Conservation (phyloP, 768 basidiomycete genomes). For the Arthromyces matolae region DNA sequence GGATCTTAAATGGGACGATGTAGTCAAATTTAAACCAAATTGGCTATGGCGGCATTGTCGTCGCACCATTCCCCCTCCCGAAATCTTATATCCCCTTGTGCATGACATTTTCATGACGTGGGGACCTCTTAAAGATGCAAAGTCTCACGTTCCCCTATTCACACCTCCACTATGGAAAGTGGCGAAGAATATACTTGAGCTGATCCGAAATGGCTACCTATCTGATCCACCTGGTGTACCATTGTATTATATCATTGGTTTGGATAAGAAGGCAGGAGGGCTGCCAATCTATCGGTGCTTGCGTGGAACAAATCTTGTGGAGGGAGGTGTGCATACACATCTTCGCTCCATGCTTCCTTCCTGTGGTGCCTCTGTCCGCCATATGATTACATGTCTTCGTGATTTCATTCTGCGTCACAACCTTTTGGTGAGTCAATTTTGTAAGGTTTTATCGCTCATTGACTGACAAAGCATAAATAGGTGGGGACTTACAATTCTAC, state of each 20-base stretch:
- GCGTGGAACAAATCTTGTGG: background rate
- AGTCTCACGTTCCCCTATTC: constrained; percentile 20
- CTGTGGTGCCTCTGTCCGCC: background rate
- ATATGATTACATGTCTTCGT: background rate
- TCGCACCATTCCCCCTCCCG: constrained; percentile 22
- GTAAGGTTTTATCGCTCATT: background rate
- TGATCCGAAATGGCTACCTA: constrained; percentile 6
- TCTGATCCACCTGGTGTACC: constrained; percentile 6
- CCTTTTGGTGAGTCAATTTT: background rate
- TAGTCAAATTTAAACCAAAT: background rate
- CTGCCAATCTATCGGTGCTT: background rate
- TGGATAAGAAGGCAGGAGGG: background rate
- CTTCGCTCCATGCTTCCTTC: background rate
- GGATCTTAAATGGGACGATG: background rate
- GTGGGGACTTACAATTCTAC: constrained; percentile 24
- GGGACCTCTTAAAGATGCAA: constrained; percentile 25
- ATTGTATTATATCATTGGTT: background rate
- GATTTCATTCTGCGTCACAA: constrained; percentile 2
- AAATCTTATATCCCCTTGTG: constrained; percentile 20
- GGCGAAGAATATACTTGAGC: constrained; percentile 18
- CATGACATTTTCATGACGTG: constrained; percentile 18
- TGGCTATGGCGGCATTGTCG: constrained; percentile 18
- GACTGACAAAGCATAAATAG: constrained; percentile 5
- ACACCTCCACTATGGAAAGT: constrained; percentile 20
- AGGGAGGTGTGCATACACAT: background rate